Conservation (phyloP, 202 grass and related monocot species). For the Digitaria exilis region DNA sequence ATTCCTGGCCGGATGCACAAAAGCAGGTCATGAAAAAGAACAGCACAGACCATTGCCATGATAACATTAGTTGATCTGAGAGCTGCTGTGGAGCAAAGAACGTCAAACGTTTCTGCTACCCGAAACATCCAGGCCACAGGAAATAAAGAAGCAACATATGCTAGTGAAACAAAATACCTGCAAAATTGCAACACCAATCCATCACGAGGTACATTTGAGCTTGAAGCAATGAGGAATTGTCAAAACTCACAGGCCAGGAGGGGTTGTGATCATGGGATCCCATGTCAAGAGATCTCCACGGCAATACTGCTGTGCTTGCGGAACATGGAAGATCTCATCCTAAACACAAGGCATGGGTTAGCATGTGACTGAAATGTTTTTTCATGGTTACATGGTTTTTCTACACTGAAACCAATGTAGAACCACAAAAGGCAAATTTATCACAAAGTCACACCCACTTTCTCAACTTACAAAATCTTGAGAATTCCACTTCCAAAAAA, state of each 20-base stretch:
- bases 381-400: conserved; percentile 4
- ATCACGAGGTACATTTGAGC: conserved; percentile 36
- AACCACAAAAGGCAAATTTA: neutral
- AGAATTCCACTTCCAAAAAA: conserved; percentile 6
- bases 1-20: conserved; percentile 63
- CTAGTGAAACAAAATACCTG: conserved; percentile 91
- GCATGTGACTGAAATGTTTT: neutral
- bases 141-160: conserved; percentile 78
- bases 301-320: conserved; percentile 79
- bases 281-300: conserved; percentile 61
- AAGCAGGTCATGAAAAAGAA: conserved; percentile 81
- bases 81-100: conserved; percentile 65
- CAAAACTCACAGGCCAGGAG: conserved; percentile 83
- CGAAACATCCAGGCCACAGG: conserved; percentile 61
- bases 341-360: conserved; percentile 39
- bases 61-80: conserved; percentile 86
- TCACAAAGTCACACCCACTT: neutral
- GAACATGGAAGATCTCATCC: conserved; percentile 99
- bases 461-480: neutral
- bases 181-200: conserved; percentile 49
- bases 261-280: conserved; percentile 98
- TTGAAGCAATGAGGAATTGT: conserved; percentile 23
- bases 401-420: conserved; percentile 12
- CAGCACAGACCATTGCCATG: conserved; percentile 63
- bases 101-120: conserved; percentile 42